Evolutionary conservation across 805 yeast species (phyloP), one percentile per base, ranked within the genome.

Genomic region (Monosporozyma siamensis): DNA sequence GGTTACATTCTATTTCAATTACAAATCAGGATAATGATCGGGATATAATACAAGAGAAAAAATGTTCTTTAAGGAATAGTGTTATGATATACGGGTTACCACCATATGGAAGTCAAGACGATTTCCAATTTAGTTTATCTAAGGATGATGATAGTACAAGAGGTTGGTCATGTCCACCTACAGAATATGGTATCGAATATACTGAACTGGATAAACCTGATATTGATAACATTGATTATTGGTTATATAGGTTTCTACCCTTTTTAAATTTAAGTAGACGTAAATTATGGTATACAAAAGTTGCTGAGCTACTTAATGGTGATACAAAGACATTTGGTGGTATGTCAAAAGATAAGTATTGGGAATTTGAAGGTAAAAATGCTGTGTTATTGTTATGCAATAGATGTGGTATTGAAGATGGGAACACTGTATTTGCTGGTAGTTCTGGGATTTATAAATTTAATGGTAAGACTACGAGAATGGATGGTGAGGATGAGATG

Each of bases 321-420:
- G 27, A 32, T 4, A 29, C 11, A 10, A 30, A 38, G 6, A 53
- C 60, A 1, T 57, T 51, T 40, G 47, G 55, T 47, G 60, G 61
- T 1, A 49, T 51, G 11, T 44, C 43, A 15, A 34, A 21, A 44
- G 40, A 36, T 42, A 51, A 40, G 42, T 52, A 42, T 10, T 61
- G 52, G 70, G 47, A 43, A 21, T 56, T 59, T 31, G 44, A 52
- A 10, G 45, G 41, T 14, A 58, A 56, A 22, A 54, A 58, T 37
- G 61, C 67, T 0, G 57, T 67, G 1, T 54, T 81, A 10, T 72
- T 81, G 0, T 55, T 78, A 5, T 77, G 87, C 51, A 87, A 88
- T 56, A 67, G 97, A 48, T 65, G 75, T 8, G 97, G 97, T 0
- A 65, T 80, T n/a, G 96, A 88, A 56, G 78, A 69, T 38, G 74